Base-by-base conservation (phyloP, 1,284 basidiomycete genomes). In the Cryptococcus hybrid region DNA sequence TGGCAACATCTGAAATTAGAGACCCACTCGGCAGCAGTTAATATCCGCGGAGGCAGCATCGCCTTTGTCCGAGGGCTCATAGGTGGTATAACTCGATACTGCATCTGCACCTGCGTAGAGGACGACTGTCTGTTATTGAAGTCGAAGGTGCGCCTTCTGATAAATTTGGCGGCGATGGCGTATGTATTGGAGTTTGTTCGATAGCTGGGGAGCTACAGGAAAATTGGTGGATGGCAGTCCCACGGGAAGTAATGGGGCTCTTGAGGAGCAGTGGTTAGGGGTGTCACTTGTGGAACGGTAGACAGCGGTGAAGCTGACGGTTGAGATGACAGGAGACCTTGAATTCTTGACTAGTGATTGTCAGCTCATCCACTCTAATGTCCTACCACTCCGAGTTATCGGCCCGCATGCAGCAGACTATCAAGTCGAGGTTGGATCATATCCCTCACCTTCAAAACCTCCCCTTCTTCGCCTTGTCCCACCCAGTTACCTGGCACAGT, bases 401-500 rank as follows among this genome's bases (percentile, higher is more conserved):
- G 24, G 13, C 38, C 18, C 9, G 8, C 11, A 30, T 30, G 30
- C 36, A 12, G 30, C 45, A 30, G 13, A 6, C 36, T 38, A 13
- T 9, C 11, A 7, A 7, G 12, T 2, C 43, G 24, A 7, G 6
- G 3, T n/a, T 3, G 8, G 11, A 9, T 13, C n/a, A 12, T 7
- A n/a, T n/a, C 13, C 47, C 72, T 56, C 59, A 74, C 74, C 57
- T 67, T 71, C 44, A 79, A 61, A 12, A 65, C 65, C 45, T 75
- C 72, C 1, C 68, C 74, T 56, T 78, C 74, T 12, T 63, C 53
- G 0, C 73, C 75, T 36, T 67, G 50, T 2, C 76, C 77, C 42
- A 68, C 56, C 78, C 78, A 79, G 7, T 67, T 71, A n/a, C 68
- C 66, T 11, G 72, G 71, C 0, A 79, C 78, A 1, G 77, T 79